A percentile compares a stretch with the other conserved stretches of the same genome.
Conservation (phyloP, 164 flowering plant genomes). For the Umbellularia californica region DNA sequence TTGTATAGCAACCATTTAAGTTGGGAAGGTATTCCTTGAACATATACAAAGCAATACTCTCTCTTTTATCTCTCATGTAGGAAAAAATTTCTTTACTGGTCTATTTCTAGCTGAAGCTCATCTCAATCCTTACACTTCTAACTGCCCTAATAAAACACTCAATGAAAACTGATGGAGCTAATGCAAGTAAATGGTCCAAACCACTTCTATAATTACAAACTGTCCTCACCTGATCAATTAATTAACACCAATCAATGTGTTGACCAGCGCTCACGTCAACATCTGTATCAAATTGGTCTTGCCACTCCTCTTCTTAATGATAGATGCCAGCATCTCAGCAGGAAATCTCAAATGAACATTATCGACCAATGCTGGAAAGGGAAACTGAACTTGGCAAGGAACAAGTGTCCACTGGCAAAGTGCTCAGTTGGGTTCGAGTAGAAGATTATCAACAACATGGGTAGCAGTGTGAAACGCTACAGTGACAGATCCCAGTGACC, state of each 20-base stretch:
- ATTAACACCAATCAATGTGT: neutral
- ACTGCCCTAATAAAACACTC: neutral
- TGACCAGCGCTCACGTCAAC: neutral
- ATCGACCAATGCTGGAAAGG: conserved; percentile 65
- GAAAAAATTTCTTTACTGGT: neutral
- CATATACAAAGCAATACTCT: no score
- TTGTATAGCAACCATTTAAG: no score
- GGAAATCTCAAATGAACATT: conserved; percentile 27
- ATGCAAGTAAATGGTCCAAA: neutral
- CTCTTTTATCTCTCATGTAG: no score
- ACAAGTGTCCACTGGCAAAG: conserved; percentile 49
- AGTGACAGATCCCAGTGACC: conserved; percentile 65
- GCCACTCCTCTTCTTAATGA: neutral
- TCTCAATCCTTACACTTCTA: neutral
- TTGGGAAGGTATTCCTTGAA: no score
- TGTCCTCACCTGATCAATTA: neutral
- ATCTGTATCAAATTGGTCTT: neutral
- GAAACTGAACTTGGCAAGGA: conserved; percentile 44
- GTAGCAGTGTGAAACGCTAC: conserved; percentile 32
- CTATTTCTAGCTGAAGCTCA: neutral
- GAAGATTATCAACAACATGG: conserved; percentile 62
- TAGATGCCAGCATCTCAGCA: neutral
- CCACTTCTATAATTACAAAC: neutral
- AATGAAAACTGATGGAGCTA: neutral
- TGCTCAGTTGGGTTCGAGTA: conserved; percentile 83